Evolutionary conservation across 2,329 filamentous ascomycete species (phyloP).

Genomic region (Fusarium devonianum): DNA sequence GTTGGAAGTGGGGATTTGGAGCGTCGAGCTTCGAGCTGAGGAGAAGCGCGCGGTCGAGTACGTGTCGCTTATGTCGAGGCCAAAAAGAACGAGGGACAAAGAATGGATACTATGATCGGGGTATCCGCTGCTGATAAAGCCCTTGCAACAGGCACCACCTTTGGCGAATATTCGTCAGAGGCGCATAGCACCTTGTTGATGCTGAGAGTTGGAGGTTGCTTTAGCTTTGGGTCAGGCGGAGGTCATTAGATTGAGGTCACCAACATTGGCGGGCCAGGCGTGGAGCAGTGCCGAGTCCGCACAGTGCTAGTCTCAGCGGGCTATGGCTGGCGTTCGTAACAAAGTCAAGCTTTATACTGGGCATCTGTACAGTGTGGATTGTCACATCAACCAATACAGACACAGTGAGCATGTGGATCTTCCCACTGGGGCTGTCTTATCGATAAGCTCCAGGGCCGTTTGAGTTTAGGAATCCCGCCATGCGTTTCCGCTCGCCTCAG

Average conservation of each 20-base stretch:
- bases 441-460: slow-evolving; percentile 28
- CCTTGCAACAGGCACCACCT: slow-evolving; percentile 27
- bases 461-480: slow-evolving; percentile 36
- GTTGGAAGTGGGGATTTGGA: slow-evolving; percentile 12
- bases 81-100: not conserved
- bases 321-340: too few species aligned
- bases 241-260: slow-evolving; percentile 33
- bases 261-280: slow-evolving; percentile 30
- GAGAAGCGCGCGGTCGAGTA: slow-evolving; percentile 19
- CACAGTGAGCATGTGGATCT: not conserved
- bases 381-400: not conserved
- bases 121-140: slow-evolving; percentile 3
- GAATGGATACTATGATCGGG: not conserved
- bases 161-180: slow-evolving; percentile 27
- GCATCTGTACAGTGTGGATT: slow-evolving; percentile 34
- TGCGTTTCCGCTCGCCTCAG: slow-evolving; percentile 10
- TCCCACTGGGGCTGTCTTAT: slow-evolving; percentile 19
- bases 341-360: too few species aligned
- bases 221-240: slow-evolving; percentile 39
- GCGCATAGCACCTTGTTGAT: slow-evolving; percentile 38
- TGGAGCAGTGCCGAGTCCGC: slow-evolving; percentile 8
- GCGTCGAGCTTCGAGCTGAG: slow-evolving; percentile 15
- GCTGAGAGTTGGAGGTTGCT: slow-evolving; percentile 31
- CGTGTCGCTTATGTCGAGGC: slow-evolving; percentile 17
- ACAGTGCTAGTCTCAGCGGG: too few species aligned